Conservation (phyloP, 306 rosid species). For the Inga leiocalycina region DNA sequence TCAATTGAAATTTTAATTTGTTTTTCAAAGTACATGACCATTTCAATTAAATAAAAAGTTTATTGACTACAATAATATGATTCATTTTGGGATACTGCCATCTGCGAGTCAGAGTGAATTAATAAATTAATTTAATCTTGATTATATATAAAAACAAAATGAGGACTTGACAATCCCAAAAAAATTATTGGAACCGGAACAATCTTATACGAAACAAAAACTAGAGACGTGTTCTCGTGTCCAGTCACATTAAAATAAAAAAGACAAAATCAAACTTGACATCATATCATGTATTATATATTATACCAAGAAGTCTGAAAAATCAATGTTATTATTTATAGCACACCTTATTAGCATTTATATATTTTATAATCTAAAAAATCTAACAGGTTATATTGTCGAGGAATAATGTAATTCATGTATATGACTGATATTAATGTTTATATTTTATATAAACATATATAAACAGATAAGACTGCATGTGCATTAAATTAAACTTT, state of each 20-base stretch:
- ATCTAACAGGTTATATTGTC: neutral
- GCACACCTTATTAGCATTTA: neutral
- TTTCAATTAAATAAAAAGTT: neutral
- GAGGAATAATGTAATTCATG: neutral
- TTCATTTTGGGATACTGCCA: neutral
- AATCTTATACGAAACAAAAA: neutral
- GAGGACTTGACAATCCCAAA: neutral
- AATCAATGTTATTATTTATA: too few relatives aligned
- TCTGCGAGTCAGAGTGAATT: neutral
- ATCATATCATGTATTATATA: neutral
- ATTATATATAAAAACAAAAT: neutral
- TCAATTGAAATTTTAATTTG: neutral
- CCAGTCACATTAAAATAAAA: neutral
- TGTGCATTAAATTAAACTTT: neutral
- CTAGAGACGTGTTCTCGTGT: neutral
- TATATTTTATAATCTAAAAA: too few relatives aligned
- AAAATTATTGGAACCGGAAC: neutral
- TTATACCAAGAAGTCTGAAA: neutral
- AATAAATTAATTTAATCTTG: neutral
- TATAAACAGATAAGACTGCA: neutral
- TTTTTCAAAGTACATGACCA: neutral
- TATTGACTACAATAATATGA: neutral
- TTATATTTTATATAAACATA: neutral
- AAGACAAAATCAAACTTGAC: neutral
- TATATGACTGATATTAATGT: neutral